Evolutionary conservation across 495 filamentous ascomycete genomes (phyloP).

Genomic region (Penicillium crystallinum): DNA sequence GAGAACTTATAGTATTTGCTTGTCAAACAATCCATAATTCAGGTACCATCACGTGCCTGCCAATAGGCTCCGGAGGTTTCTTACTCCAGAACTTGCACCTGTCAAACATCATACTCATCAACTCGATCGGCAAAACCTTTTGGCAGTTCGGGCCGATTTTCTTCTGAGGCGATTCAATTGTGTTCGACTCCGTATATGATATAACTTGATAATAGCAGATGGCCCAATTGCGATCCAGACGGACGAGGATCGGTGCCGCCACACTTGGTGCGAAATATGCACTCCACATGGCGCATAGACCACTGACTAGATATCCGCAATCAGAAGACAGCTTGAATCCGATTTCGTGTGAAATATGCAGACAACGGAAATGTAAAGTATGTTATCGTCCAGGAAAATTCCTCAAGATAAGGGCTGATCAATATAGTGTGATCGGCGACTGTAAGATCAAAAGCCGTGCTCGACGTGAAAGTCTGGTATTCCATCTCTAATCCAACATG

Average conservation of each 20-base stretch:
- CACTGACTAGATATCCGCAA: neutral
- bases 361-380: slow-evolving; percentile 30
- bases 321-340: slow-evolving; percentile 14
- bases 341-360: slow-evolving; percentile 26
- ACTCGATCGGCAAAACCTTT: neutral
- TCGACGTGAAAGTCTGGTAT: neutral
- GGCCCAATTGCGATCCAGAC: slow-evolving; percentile 10
- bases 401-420: neutral
- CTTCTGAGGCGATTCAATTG: neutral
- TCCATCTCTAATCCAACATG: neutral
- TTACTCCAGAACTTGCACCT: slow-evolving; percentile 1
- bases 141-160: neutral
- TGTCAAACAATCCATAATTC: neutral
- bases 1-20: too few relatives aligned
- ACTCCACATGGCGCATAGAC: neutral
- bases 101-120: neutral
- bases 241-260: slow-evolving; percentile 4
- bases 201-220: neutral
- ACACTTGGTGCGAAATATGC: slow-evolving; percentile 8
- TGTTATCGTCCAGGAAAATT: neutral
- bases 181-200: neutral
- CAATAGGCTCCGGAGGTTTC: slow-evolving; percentile 3
- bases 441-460: slow-evolving; percentile 14
- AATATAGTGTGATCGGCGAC: slow-evolving; percentile 23
- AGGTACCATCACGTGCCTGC: neutral